Base-by-base conservation (phyloP, 129 eudicot genomes). In the Glebionis coronaria region DNA sequence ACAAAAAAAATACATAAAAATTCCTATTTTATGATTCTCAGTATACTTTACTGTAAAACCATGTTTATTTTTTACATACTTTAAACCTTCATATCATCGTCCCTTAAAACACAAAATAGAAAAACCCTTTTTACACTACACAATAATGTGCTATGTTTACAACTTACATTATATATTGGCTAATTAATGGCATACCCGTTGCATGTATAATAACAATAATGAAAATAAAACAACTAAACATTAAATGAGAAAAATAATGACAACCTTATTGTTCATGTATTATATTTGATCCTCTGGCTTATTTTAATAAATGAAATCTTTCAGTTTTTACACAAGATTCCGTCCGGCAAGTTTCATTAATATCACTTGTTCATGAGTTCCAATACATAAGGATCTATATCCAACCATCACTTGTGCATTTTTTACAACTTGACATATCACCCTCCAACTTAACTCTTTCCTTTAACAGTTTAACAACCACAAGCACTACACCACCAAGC, bases 301-400 rank as follows among this genome's bases (percentile, higher is more conserved):
- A 58, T 59, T 49, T 49, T 67, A 58, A n/a, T 19, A 0, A n/a
- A 49, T 49, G 12, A 67, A 67, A 67, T 67, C 69, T 49, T 38
- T 35, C 61, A 8, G 20, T 67, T 40, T 29, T 15, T 21, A n/a
- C 11, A 75, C 61, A 75, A 61, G 74, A 75, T 75, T 75, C 74
- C 61, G 27, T 28, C 60, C 9, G 64, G 57, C 80, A 51, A 75
- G 80, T 45, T 68, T 54, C 80, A 75, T 75, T 68, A 21, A 75
- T 15, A 67, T 21, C 68, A 27, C 20, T 21, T 58, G 28, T 68
- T 75, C 80, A 61, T 68, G 56, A 76, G 70, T 76, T 76, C 75
- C 80, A 76, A 76, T 68, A 61, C 75, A 68, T 68, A 68, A 76
- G 76, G 72, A 62, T 64, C 76, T 47, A 29, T 53, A 54, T 62